Percentiles rank a stretch among this genome's conserved stretches.
Conservation (phyloP, 75 land plant species). For the Larix kaempferi region DNA sequence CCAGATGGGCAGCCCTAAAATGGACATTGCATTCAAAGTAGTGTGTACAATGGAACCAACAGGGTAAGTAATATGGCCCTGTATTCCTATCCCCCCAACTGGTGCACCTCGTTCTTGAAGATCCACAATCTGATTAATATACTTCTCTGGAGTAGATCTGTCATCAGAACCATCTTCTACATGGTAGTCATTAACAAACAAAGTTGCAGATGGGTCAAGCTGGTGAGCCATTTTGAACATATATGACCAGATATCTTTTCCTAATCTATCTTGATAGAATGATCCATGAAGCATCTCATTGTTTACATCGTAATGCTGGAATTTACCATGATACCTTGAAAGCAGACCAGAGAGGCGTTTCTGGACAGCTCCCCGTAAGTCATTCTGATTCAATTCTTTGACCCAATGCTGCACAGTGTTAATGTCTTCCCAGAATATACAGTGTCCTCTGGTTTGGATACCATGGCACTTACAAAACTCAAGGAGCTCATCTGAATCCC, state of each 20-base stretch:
- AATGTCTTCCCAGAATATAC: constrained; percentile 94
- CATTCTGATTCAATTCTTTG: constrained; percentile 34
- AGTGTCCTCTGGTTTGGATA: constrained; percentile 78
- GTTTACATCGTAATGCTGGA: constrained; percentile 92
- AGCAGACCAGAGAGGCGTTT: constrained; percentile 61
- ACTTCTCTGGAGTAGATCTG: constrained; percentile 75
- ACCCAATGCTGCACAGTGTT: constrained; percentile 64
- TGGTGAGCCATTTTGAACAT: constrained; percentile 82
- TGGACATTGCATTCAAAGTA: constrained; percentile 65
- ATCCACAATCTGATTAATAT: constrained; percentile 68
- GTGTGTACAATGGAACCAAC: constrained; percentile 70
- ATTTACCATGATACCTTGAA: constrained; percentile 80
- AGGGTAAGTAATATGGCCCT: constrained; percentile 77
- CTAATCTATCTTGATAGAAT: constrained; percentile 67
- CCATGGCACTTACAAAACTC: constrained; percentile 54
- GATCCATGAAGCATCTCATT: constrained; percentile 98
- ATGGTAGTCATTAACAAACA: constrained; percentile 95
- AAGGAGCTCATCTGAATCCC: constrained; percentile 82
- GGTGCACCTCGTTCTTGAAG: constrained; percentile 83
- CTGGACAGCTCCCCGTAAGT: constrained; percentile 65
- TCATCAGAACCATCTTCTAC: constrained; percentile 87
- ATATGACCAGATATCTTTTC: constrained; percentile 68
- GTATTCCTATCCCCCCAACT: constrained; percentile 90
- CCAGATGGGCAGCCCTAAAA: constrained; percentile 86
- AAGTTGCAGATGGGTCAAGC: constrained; percentile 69